Evolutionary conservation across 1,284 basidiomycete genomes (phyloP).

Genomic region (Agroathelia rolfsii): DNA sequence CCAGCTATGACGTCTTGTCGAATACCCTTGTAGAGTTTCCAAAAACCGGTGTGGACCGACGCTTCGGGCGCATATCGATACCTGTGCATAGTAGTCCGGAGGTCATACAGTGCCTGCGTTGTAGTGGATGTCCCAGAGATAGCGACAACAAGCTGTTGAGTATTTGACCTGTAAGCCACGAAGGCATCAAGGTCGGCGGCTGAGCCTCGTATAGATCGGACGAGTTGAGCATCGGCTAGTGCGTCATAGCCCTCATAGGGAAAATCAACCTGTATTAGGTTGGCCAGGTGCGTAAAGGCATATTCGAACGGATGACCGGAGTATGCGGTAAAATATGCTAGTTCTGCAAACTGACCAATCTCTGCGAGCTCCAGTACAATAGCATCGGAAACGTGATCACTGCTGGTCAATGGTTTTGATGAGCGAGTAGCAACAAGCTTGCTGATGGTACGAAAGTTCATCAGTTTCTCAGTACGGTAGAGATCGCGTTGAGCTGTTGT

Average conservation of each 20-base stretch:
- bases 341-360: slow-evolving; percentile 43
- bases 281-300: slow-evolving; percentile 30
- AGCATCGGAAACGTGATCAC: slow-evolving; percentile 26
- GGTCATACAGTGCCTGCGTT: slow-evolving; percentile 33
- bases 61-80: no score
- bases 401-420: slow-evolving; percentile 25
- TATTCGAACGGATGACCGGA: slow-evolving; percentile 24
- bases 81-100: slow-evolving; percentile 25
- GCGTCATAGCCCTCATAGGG: slow-evolving; percentile 38
- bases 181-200: slow-evolving; percentile 32
- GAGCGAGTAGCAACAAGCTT: slow-evolving; percentile 35
- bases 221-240: slow-evolving; percentile 23
- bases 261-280: slow-evolving; percentile 29
- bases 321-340: slow-evolving; percentile 27
- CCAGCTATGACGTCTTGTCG: slow-evolving; percentile 21
- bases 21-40: slow-evolving; percentile 37
- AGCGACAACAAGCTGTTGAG: slow-evolving; percentile 34
- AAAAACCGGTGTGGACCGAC: slow-evolving; percentile 43
- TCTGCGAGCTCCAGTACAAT: slow-evolving; percentile 30
- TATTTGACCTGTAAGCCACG: slow-evolving; percentile 29
- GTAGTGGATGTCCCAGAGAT: slow-evolving; percentile 35
- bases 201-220: slow-evolving; percentile 28
- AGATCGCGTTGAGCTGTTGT: slow-evolving; percentile 32
- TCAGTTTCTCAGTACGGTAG: slow-evolving; percentile 36
- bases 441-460: slow-evolving; percentile 42